Conservation (phyloP, 2,329 filamentous ascomycete genomes). For the Aspergillus tubingensis region DNA sequence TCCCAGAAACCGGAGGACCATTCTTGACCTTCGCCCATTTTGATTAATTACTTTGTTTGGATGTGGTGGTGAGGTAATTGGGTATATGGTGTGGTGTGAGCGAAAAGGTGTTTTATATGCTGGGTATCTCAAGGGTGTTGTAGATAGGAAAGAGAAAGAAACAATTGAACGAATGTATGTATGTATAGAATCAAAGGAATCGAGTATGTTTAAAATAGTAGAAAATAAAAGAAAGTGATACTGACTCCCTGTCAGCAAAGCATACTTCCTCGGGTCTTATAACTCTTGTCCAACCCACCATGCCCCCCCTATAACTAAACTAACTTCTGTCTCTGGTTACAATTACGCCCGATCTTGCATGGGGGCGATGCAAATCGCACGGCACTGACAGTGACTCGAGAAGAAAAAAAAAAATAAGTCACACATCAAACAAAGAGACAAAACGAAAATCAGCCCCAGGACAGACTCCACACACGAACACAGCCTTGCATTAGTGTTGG, state of each 20-base stretch:
- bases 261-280: neutral
- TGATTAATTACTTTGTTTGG: conserved; percentile 1
- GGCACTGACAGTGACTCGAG: neutral
- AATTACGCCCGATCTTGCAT: neutral
- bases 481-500: neutral
- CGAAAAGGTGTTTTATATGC: neutral
- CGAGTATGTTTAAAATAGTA: no score
- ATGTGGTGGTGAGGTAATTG: neutral
- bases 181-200: no score
- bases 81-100: neutral
- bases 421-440: neutral
- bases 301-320: neutral
- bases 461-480: neutral
- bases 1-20: conserved; percentile 37
- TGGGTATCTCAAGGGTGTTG: no score
- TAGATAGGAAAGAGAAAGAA: no score
- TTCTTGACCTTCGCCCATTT: conserved; percentile 18
- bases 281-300: neutral
- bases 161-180: no score
- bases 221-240: no score
- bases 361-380: neutral
- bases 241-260: no score
- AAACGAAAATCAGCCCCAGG: neutral
- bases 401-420: no score
- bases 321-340: no score